phyloP scores from a whole-genome alignment of 306 rosid genomes.

The Vigna trinervia region DNA sequence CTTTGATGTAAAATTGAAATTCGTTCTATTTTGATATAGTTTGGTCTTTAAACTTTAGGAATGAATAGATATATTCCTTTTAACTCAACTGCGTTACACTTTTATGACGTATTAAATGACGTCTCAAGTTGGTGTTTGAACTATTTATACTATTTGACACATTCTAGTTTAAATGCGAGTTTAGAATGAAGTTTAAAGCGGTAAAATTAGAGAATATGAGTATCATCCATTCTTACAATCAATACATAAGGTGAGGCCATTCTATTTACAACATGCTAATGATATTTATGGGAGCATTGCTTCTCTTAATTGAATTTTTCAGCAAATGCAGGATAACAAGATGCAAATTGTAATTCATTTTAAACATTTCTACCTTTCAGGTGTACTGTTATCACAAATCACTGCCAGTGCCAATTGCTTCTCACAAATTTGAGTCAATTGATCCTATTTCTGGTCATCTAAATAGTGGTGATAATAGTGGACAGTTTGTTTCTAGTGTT shows the following conservation, averaged over 20 bases:
- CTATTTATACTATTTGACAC: too few relatives aligned
- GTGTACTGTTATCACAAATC: constrained; percentile 72
- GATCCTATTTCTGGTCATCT: constrained; percentile 65
- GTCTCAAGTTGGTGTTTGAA: too few relatives aligned
- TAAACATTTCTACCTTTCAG: constrained; percentile 50
- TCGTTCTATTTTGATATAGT: too few relatives aligned
- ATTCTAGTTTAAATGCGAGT: too few relatives aligned
- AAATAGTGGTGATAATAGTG: constrained; percentile 48
- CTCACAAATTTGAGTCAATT: constrained; percentile 60
- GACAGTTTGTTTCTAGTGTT: constrained; percentile 79
- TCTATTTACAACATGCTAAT: constrained; percentile 16
- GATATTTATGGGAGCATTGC: constrained; percentile 18
- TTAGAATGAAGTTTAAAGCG: too few relatives aligned
- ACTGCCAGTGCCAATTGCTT: constrained; percentile 68
- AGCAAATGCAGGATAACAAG: constrained; percentile 10
- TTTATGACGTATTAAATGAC: too few relatives aligned
- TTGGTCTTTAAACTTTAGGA: too few relatives aligned
- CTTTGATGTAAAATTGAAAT: too few relatives aligned
- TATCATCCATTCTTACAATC: background rate
- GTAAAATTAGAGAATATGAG: background rate
- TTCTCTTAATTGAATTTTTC: constrained; percentile 16
- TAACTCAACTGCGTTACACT: too few relatives aligned
- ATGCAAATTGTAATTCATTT: constrained; percentile 35
- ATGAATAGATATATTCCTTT: too few relatives aligned
- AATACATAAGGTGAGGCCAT: background rate